A percentile compares a stretch with the other conserved stretches of the same genome.
phyloP scores from a whole-genome alignment of 805 yeast genomes.

The Wickerhamiella alocasiicola region DNA sequence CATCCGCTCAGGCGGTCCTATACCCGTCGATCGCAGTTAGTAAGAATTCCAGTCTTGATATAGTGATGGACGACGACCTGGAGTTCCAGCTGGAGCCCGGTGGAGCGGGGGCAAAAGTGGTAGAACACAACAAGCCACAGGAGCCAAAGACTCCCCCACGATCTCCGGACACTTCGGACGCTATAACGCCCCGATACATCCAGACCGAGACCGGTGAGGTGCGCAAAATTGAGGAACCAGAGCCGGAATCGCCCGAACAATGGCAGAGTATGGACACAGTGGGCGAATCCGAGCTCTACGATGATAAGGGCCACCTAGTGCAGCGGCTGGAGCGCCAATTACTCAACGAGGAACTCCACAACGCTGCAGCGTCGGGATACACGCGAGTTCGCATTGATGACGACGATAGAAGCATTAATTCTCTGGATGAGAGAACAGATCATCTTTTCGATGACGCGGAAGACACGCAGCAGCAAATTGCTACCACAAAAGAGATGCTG shows the following conservation, averaged over 20 bases:
- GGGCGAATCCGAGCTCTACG: slow-evolving; percentile 64
- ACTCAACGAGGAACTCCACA: slow-evolving; percentile 19
- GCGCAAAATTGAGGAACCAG: slow-evolving; percentile 13
- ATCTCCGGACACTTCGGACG: neutral
- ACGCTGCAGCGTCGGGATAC: slow-evolving; percentile 54
- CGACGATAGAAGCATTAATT: slow-evolving; percentile 53
- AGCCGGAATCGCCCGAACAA: slow-evolving; percentile 32
- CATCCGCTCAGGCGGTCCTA: no score
- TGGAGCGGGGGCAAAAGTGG: slow-evolving; percentile 2
- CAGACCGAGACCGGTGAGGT: slow-evolving; percentile 20
- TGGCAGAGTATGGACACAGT: slow-evolving; percentile 88
- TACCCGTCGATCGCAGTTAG: no score
- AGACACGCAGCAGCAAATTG: slow-evolving; percentile 52
- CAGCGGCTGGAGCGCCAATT: slow-evolving; percentile 23
- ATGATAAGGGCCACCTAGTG: slow-evolving; percentile 45
- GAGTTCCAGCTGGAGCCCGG: slow-evolving; percentile 3
- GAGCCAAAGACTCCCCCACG: neutral
- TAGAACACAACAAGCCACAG: neutral
- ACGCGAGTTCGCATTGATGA: slow-evolving; percentile 54
- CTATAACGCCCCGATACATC: slow-evolving; percentile 10
- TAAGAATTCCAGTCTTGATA: neutral
- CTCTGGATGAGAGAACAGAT: slow-evolving; percentile 43
- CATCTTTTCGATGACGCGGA: slow-evolving; percentile 39
- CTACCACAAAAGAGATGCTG: slow-evolving; percentile 68
- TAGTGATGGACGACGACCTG: neutral